These are phyloP conservation scores for Cinnamomum chago DNA, from an alignment of 164 flowering plant genomes.

Conservation along the genomic window DNA sequence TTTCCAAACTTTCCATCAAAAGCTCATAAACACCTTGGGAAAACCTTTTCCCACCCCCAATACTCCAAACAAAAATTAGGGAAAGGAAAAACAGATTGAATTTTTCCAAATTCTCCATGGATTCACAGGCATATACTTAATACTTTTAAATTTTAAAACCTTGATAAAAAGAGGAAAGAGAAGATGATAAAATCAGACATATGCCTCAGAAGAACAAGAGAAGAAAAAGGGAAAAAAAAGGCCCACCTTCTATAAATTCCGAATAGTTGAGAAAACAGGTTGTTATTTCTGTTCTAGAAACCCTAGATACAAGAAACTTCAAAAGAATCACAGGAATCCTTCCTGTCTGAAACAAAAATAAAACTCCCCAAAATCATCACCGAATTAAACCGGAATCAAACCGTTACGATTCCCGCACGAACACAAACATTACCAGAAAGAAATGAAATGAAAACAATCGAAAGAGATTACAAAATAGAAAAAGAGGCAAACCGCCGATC, in stretches of 20 bases:
- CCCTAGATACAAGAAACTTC: too few species aligned
- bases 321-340: too few species aligned
- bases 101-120: background rate
- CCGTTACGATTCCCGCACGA: background rate
- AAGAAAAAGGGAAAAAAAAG: too few species aligned
- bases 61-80: too few species aligned
- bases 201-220: too few species aligned
- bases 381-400: background rate
- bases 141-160: too few species aligned
- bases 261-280: too few species aligned
- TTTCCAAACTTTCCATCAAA: background rate
- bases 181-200: background rate
- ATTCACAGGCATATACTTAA: background rate
- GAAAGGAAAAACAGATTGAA: background rate
- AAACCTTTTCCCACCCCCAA: too few species aligned
- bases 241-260: too few species aligned
- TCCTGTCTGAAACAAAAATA: background rate
- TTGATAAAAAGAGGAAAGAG: too few species aligned
- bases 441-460: background rate
- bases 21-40: background rate
- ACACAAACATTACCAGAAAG: background rate
- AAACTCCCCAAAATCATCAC: background rate
- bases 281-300: too few species aligned
- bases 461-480: background rate
- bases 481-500: conserved; percentile 2